Conservation (phyloP, 2,329 filamentous ascomycete species). For the Neospermospora avenae region DNA sequence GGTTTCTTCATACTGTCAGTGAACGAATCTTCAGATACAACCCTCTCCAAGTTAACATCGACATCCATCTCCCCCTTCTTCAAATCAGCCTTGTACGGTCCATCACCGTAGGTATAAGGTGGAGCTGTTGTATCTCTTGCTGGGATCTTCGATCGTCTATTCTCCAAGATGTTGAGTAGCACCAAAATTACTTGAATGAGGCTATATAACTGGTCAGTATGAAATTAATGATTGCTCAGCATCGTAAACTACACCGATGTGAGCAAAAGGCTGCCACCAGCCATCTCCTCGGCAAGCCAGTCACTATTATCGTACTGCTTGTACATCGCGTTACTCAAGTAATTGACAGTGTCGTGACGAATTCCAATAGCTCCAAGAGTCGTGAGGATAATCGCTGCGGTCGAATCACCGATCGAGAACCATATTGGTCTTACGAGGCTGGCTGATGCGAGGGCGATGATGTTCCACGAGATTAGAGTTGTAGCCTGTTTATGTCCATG, state of each 20-base stretch:
- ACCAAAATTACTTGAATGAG: constrained; percentile 1
- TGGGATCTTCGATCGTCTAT: background rate
- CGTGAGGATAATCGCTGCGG: background rate
- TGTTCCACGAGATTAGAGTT: background rate
- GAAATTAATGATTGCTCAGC: background rate
- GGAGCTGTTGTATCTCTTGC: background rate
- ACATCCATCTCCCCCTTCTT: background rate
- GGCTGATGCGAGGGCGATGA: background rate
- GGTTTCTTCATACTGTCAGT: constrained; percentile 1
- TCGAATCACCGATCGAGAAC: background rate
- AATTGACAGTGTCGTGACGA: background rate
- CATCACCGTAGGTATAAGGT: background rate
- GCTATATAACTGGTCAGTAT: background rate
- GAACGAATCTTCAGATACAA: constrained; percentile 3
- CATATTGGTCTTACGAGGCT: background rate
- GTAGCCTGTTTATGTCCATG: background rate
- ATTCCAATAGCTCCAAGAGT: background rate
- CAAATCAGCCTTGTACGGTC: background rate
- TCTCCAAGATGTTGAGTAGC: background rate
- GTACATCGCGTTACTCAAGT: constrained; percentile 4
- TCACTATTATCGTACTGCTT: background rate
- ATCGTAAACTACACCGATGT: background rate
- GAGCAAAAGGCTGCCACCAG: constrained; percentile 2
- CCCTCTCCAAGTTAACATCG: constrained; percentile 7
- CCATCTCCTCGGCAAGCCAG: background rate